Base-by-base conservation (phyloP, 305 asterid genomes). In the Withania somnifera region DNA sequence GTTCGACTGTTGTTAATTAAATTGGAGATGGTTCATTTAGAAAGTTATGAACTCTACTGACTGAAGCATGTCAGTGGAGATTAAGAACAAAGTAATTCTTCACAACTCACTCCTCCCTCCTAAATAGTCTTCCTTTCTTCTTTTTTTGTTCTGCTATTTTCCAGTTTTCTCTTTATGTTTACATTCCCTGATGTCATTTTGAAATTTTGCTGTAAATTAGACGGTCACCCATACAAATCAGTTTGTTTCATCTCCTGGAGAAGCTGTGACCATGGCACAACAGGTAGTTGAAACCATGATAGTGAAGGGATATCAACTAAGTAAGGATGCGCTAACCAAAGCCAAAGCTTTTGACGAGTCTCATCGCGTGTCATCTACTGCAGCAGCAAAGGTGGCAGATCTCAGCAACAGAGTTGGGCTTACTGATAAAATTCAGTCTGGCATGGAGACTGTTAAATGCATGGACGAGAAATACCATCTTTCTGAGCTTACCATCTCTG, bases 281-380 rank as follows among this genome's bases (percentile, higher is more conserved):
- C 86, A 88, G 11, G 89, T 84, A 2, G 92, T 91, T 51, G 84
- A 84, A 38, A 88, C 87, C 83, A 88, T 92, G 93, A 85, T 90
- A 50, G 86, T 88, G 7, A 88, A 88, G 85, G 97, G 97, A 10
- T 89, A 86, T 30, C 86, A 87, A 3, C 77, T 92, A 83, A 85
- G 93, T 28, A 90, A 89, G 86, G 95, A 90, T 54, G 95, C 94
- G 28, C 22, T 92, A 4, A 81, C 76, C 5, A 92, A 88, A 83
- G 97, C 97, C 82, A 92, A 86, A 88, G 93, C 93, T 15, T 87
- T 91, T 3, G 97, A 92, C 10, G 92, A 92, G 78, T 86, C 93
- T 63, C 84, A 77, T 73, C 87, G 83, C 0, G 88, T 92, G 22
- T 90, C 95, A 50, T 84, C 93, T 4, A 58, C 90, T 34, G 92